Base-by-base conservation (phyloP, 2,329 filamentous ascomycete species). In the Penicillium sp. region DNA sequence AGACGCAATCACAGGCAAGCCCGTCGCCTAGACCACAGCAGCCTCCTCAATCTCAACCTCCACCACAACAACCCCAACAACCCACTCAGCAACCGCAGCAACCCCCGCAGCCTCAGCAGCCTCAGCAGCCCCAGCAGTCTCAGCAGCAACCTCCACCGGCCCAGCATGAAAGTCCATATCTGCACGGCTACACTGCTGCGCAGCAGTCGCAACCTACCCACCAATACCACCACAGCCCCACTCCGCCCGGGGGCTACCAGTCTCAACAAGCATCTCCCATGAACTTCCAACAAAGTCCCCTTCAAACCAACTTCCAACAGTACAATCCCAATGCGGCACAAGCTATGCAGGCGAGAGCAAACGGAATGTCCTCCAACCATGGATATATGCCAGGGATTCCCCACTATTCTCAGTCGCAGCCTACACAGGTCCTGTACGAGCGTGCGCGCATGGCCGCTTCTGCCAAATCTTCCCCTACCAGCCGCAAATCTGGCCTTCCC, bases 371-470 rank as follows among this genome's bases (percentile, higher is more conserved):
- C 2, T 65, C 71, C 29, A 76, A 73, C 45, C 74, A 75, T 54
- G 72, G 72, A n/a, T 76, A 76, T 48, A 74, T 76, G 72, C 73
- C 74, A 6, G 74, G 74, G 8, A 74, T 76, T 14, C 74, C 74
- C n/a, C 76, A 77, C 61, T 72, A 74, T 45, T 77, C 75, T 7
- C 76, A 79, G 55, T 77, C 75, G 3, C 75, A 77, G 43, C 76
- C 77, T 6, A 85, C 82, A 3, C 79, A 82, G 59, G 79, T 83
- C 8, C 72, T 84, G 1, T 85, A 85, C 57, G 81, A 84, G 62
- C 76, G 78, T 53, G 82, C 82, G 34, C 78, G 82, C 42, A 76
- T 80, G 66, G 81, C 80, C 5, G 81, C 82, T 9, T 80, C 79
- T 7, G 76, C 80, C 2, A 83, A 83, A 62, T 75, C 79, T n/a